Percentiles rank a stretch among this genome's conserved stretches.
Conservation (phyloP, 352 stramenopile species). For the Globisporangium okanoganense region DNA sequence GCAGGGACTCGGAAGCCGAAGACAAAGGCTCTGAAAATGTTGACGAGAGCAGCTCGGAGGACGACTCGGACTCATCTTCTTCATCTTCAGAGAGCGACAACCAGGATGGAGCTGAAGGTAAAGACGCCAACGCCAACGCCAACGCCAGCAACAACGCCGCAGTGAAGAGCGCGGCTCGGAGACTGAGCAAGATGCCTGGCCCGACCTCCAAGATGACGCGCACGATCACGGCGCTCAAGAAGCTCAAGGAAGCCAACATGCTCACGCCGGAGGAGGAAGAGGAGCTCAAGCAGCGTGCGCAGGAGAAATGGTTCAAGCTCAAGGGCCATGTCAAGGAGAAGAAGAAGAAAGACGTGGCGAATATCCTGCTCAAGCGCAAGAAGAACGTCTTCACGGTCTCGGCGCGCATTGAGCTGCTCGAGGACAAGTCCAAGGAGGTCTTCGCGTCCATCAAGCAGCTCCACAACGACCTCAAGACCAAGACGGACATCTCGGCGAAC, state of each 20-base stretch:
- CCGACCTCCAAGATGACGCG: conserved; percentile 37
- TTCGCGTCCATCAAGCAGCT: conserved; percentile 66
- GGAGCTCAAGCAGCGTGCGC: conserved; percentile 55
- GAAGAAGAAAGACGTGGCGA: conserved; percentile 69
- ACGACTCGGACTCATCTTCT: background rate
- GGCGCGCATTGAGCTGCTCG: conserved; percentile 61
- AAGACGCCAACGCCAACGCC: background rate
- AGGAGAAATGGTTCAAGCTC: conserved; percentile 69
- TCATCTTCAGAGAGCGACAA: conserved; percentile 2
- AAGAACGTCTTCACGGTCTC: conserved; percentile 81
- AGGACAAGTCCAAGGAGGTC: conserved; percentile 68
- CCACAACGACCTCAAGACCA: conserved; percentile 49
- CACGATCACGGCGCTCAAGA: conserved; percentile 60
- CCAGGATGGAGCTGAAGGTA: background rate
- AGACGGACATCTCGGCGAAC: conserved; percentile 33
- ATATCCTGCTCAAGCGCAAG: conserved; percentile 74
- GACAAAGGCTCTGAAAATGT: background rate
- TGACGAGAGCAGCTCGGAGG: background rate
- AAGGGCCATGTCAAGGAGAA: conserved; percentile 75
- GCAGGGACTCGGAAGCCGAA: background rate
- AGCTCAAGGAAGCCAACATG: conserved; percentile 60
- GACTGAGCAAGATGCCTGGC: conserved; percentile 2
- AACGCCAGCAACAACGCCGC: background rate
- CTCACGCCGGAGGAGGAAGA: conserved; percentile 53
- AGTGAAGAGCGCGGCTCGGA: background rate